Conservation (phyloP, 2,329 filamentous ascomycete species). For the Fusarium sp. region DNA sequence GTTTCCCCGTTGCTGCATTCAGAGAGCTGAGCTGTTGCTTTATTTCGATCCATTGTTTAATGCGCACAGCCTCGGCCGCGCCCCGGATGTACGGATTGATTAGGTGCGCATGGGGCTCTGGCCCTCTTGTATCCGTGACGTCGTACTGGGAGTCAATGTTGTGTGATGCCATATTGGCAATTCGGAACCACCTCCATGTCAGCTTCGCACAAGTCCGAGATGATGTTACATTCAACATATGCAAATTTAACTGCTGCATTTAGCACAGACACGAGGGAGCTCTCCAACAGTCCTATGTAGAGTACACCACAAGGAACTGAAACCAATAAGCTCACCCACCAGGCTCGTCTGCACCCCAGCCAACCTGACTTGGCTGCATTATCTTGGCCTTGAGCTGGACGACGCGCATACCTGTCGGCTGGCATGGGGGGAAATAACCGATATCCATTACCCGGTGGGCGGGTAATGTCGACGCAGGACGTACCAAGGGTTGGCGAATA, state of each 20-base stretch:
- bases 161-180: conserved; percentile 5
- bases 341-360: conserved; percentile 2
- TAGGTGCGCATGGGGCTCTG: neutral
- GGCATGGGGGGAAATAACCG: conserved; percentile 11
- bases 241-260: conserved; percentile 25
- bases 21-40: neutral
- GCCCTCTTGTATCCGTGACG: conserved; percentile 3
- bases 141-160: conserved; percentile 1
- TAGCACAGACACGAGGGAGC: conserved; percentile 5
- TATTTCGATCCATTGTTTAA: conserved; percentile 13
- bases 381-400: neutral
- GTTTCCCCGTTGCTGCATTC: conserved; percentile 4
- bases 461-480: neutral
- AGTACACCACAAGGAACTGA: conserved; percentile 11
- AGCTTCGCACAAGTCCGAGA: conserved; percentile 6
- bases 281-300: conserved; percentile 9
- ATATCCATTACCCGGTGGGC: conserved; percentile 12
- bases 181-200: neutral
- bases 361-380: neutral
- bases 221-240: conserved; percentile 13
- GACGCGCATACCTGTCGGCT: neutral
- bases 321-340: conserved; percentile 1
- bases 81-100: conserved; percentile 13
- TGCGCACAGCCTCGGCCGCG: conserved; percentile 20
- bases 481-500: conserved; percentile 2